Base-by-base conservation (phyloP, 352 stramenopile species). In the Phytophthora nicotianae region DNA sequence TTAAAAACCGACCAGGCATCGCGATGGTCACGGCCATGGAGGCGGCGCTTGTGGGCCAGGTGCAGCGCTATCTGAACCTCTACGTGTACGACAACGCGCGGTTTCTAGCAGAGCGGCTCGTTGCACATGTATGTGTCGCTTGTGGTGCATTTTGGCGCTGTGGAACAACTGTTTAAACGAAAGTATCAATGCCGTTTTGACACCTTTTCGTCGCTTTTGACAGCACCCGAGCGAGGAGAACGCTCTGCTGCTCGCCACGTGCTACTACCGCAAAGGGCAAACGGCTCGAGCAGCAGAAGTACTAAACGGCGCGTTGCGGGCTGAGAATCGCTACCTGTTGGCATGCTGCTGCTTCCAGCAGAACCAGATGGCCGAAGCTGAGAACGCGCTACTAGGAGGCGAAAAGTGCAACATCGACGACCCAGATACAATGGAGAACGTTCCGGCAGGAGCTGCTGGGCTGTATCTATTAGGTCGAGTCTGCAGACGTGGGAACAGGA, bases 381-480 rank as follows among this genome's bases (percentile, higher is more conserved):
- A 98, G 83, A 93, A 93, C 54, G 92, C 90, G 32, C 71, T 99
- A 24, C 62, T 97, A 3, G 67, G 88, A 26, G 71, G 68, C 46
- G 74, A 73, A 23, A 68, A 60, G 35, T 62, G 42, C 29, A 49
- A 68, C 6, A 51, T 74, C 8, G 54, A 70, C 7, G 51, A 68
- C 5, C n/a, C 59, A 26, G 55, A 68, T 17, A 24, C 70, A 33
- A 38, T 62, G 26, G 41, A 79, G 54, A 60, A 77, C 56, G 54
- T 83, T 58, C 51, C 76, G 91, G 59, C 89, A 83, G 21, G 97
- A 94, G 93, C 96, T 16, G 90, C 90, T 5, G 97, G 97, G 2
- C 42, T 98, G 21, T 91, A 96, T 62, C 70, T 99, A 7, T 68
- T 99, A 23, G 96, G 94, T 0, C 75, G 90, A 38, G 93, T 98